Base-by-base conservation (phyloP, 2,329 filamentous ascomycete species). In the Ophiobolus disseminans region DNA sequence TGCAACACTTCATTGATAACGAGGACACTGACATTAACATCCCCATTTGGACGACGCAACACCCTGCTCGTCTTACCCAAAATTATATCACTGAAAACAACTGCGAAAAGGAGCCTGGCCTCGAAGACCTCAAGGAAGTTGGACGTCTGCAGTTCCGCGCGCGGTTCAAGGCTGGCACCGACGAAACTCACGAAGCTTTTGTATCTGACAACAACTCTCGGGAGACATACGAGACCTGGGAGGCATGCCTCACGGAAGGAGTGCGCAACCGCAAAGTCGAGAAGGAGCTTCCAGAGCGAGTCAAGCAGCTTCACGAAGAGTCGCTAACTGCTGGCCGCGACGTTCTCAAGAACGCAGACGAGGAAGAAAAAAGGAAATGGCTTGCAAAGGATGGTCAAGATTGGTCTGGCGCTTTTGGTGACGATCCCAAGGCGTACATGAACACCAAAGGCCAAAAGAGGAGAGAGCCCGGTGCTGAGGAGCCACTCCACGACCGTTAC, bases 181-280 rank as follows among this genome's bases (percentile, higher is more conserved):
- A 97, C 69, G 85, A 90, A 44, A 88, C 90, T 14, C 94, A 97
- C 68, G 82, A 90, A 57, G 81, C 80, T 1, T 97, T 96, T 61
- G 86, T 96, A 17, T 83, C 86, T 38, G 90, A 95, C 72, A 96
- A 96, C 64, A 86, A 96, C 68, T 87, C 88, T 1, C 87, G 93
- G 23, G 94, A 97, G 77, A 97, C 92, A 0, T 96, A 90, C 57
- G 93, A 97, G 75, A 89, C 88, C 0, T 97, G 92, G 91, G 91
- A 97, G 72, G 90, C 91, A 0, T 97, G 93, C 70, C 84, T 88
- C 31, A 86, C 91, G 0, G 92, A 97, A 72, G 93, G 93, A 10
- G 90, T 96, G 0, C 85, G 94, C 2, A 75, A 80, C 11, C 82
- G 86, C 45, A 82, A 85, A 21, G 90, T 97, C 1, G 77, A 82